These are phyloP conservation scores for Raphanus sativus DNA, from an alignment of 345 rosid species.

Conservation along the genomic window DNA sequence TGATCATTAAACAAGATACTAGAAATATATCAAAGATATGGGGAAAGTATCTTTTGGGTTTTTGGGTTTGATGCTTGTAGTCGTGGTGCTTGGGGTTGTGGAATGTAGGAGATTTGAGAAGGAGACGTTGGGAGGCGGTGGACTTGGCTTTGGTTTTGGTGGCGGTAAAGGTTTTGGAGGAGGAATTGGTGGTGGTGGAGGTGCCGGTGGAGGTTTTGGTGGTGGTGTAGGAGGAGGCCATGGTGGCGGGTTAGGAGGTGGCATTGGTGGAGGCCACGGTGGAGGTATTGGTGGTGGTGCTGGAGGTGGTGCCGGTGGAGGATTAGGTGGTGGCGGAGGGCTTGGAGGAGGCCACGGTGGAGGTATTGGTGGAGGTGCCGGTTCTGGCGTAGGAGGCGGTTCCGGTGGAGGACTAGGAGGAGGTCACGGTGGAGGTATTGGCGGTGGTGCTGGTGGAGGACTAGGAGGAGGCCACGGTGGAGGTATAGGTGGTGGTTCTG, in stretches of 20 bases:
- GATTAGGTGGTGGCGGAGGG: conserved; percentile 13
- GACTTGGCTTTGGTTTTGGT: conserved; percentile 38
- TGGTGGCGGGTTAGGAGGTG: conserved; percentile 36
- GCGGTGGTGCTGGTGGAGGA: conserved; percentile 28
- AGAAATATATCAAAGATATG: conserved; percentile 8
- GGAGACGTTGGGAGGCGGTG: conserved; percentile 40
- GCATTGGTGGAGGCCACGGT: conserved; percentile 27
- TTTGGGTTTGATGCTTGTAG: conserved; percentile 22
- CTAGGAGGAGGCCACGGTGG: conserved; percentile 16
- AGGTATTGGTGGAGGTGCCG: conserved; percentile 27
- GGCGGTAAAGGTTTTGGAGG: conserved; percentile 38
- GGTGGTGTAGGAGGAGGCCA: conserved; percentile 38
- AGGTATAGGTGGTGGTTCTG: conserved; percentile 15
- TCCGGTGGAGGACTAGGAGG: conserved; percentile 22
- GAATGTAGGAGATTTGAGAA: conserved; percentile 36
- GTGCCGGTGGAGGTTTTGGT: conserved; percentile 33
- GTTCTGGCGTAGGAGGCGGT: not conserved
- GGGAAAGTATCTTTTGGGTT: conserved; percentile 34
- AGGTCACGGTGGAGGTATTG: conserved; percentile 30
- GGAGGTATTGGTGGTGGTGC: conserved; percentile 26
- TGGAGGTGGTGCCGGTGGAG: conserved; percentile 10
- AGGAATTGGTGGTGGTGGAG: conserved; percentile 39
- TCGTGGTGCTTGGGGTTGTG: conserved; percentile 28
- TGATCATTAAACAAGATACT: not conserved
- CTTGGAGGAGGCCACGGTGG: conserved; percentile 24